Conservation (phyloP, 306 rosid genomes). For the Ochetophila trinervis region DNA sequence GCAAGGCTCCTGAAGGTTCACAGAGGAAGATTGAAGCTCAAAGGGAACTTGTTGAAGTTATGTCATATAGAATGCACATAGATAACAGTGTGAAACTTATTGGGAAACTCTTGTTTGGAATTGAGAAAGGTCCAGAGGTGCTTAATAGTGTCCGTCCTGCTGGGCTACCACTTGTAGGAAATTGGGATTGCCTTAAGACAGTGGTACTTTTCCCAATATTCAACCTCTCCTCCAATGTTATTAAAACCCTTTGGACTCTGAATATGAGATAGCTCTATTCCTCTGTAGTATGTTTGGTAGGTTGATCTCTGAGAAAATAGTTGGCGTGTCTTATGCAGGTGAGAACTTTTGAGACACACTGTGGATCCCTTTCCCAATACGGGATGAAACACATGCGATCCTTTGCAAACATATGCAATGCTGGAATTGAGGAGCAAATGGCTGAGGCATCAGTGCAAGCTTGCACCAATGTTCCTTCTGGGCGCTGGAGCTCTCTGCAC, state of each 20-base stretch:
- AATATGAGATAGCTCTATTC: neutral
- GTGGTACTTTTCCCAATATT: conserved; percentile 43
- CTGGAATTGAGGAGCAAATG: conserved; percentile 69
- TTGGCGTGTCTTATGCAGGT: conserved; percentile 45
- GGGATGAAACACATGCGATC: conserved; percentile 98
- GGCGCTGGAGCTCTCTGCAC: conserved; percentile 72
- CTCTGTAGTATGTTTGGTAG: neutral
- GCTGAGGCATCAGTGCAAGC: conserved; percentile 77
- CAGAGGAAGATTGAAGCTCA: conserved; percentile 64
- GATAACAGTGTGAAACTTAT: conserved; percentile 69
- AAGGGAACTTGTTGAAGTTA: conserved; percentile 78
- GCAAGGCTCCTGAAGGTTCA: conserved; percentile 85
- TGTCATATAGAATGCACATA: conserved; percentile 82
- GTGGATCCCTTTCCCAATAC: conserved; percentile 90
- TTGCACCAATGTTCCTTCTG: conserved; percentile 54
- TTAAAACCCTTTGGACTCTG: neutral
- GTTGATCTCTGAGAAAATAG: neutral
- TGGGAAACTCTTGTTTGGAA: conserved; percentile 80
- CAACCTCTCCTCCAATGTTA: conserved; percentile 7
- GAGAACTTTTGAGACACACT: conserved; percentile 77
- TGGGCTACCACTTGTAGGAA: conserved; percentile 76
- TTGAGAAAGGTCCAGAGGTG: conserved; percentile 66
- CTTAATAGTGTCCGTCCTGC: conserved; percentile 50
- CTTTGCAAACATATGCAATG: conserved; percentile 87
- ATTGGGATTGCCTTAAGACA: conserved; percentile 79